Conservation (phyloP, 306 rosid species). For the Prinsepia uniflora region DNA sequence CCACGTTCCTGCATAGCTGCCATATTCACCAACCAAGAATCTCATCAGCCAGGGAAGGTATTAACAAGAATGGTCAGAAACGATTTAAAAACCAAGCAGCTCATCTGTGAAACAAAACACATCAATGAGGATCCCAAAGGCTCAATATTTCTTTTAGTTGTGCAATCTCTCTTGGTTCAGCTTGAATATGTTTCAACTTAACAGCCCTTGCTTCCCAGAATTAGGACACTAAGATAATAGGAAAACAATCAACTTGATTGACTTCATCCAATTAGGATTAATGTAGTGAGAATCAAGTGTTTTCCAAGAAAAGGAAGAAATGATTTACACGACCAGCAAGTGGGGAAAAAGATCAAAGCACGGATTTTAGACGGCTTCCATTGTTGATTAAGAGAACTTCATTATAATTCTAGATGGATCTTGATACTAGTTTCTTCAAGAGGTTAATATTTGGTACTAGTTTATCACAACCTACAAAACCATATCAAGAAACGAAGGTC, state of each 20-base stretch:
- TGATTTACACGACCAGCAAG: background rate
- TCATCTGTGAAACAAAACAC: background rate
- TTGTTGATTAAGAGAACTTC: background rate
- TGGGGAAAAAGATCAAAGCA: background rate
- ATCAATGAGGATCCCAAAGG: background rate
- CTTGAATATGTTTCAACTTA: background rate
- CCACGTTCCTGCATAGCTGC: constrained; percentile 91
- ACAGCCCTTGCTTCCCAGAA: background rate
- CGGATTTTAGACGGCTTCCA: background rate
- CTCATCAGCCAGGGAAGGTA: background rate
- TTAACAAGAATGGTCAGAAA: background rate
- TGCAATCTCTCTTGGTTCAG: too few relatives aligned
- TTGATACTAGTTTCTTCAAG: background rate
- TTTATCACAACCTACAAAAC: too few relatives aligned
- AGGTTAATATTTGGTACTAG: background rate
- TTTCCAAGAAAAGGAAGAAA: background rate
- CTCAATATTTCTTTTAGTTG: too few relatives aligned
- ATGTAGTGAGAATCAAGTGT: background rate
- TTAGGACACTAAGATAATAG: background rate
- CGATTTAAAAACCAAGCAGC: background rate
- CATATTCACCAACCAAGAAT: constrained; percentile 13
- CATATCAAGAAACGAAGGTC: too few relatives aligned
- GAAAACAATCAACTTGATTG: background rate
- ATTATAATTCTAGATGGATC: background rate
- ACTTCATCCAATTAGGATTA: background rate